Evolutionary conservation across 495 filamentous ascomycete species (phyloP).

Genomic region (Aspergillus incahuasiensis): DNA sequence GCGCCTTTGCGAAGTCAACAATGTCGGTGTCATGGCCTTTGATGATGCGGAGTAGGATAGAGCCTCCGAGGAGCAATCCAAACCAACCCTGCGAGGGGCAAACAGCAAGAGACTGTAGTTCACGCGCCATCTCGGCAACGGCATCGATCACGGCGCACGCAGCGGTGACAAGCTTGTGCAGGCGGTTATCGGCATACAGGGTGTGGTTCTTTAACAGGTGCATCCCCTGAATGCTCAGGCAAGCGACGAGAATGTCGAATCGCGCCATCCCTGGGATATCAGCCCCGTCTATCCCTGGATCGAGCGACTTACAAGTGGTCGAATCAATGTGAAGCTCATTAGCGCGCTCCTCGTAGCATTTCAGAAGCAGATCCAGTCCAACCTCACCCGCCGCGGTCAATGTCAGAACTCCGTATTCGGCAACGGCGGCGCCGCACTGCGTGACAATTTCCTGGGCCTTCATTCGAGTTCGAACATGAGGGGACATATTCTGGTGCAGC

Average conservation of each 20-base stretch:
- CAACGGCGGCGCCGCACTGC: conserved; percentile 30
- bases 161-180: conserved; percentile 29
- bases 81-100: conserved; percentile 31
- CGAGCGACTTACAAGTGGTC: conserved; percentile 23
- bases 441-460: conserved; percentile 34
- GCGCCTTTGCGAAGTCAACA: conserved; percentile 32
- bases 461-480: conserved; percentile 29
- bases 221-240: conserved; percentile 36
- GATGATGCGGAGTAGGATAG: conserved; percentile 36
- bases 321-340: conserved; percentile 31
- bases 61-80: conserved; percentile 30
- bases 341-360: conserved; percentile 32
- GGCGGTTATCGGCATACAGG: conserved; percentile 24
- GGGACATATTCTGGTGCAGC: conserved; percentile 29
- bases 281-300: neutral
- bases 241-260: conserved; percentile 29
- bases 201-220: conserved; percentile 41
- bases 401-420: conserved; percentile 36
- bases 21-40: conserved; percentile 28
- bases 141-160: conserved; percentile 36
- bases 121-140: conserved; percentile 22
- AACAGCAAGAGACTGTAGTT: conserved; percentile 20
- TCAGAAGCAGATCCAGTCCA: conserved; percentile 31
- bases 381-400: conserved; percentile 37
- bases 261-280: conserved; percentile 26